Base-by-base conservation (phyloP, 768 basidiomycete species). In the Hortiboletus flavorubellus region DNA sequence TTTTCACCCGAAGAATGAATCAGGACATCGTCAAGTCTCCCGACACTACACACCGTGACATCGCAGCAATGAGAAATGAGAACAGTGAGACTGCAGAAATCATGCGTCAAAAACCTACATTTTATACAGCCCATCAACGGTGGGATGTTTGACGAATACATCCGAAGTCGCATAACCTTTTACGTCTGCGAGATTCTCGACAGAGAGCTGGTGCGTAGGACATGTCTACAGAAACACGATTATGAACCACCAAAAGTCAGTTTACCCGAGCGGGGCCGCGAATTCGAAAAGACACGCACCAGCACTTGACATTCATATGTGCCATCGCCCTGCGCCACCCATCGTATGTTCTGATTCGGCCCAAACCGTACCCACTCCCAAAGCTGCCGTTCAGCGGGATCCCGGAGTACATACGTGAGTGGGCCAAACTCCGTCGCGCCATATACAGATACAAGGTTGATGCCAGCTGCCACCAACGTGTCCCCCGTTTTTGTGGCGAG, bases 391-490 rank as follows among this genome's bases (percentile, higher is more conserved):
- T 76, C 66, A 0, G 18, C 8, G 2, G 57, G 47, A 43, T 9
- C 26, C 2, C 57, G 60, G 16, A 60, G 44, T 0, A 59, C 26
- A 30, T 53, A 21, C 0, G 66, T 64, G 10, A 71, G 47, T 0
- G 56, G 46, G 10, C 72, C 66, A 33, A 70, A 64, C 53, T 79
- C 77, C 0, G 74, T 80, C 16, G 51, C 61, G n/a, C 78, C 77
- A 46, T 78, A 78, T 0, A 70, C 41, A 1, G 65, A 49, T 10
- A 49, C 33, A 2, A 78, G 39, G 11, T 63, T 66, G 7, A 78
- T 73, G 0, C 78, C 76, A 0, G 69, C 60, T 26, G 26, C 26
- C 26, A 26, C 64, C n/a, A 79, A 54, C 5, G 50, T 54, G 31
- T 77, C 69, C 0, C 76, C 79, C 3, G 73, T 60, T 51, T 68